Evolutionary conservation across 208 protist genomes (phyloP).

Genomic region (Acanthamoeba healyi): DNA sequence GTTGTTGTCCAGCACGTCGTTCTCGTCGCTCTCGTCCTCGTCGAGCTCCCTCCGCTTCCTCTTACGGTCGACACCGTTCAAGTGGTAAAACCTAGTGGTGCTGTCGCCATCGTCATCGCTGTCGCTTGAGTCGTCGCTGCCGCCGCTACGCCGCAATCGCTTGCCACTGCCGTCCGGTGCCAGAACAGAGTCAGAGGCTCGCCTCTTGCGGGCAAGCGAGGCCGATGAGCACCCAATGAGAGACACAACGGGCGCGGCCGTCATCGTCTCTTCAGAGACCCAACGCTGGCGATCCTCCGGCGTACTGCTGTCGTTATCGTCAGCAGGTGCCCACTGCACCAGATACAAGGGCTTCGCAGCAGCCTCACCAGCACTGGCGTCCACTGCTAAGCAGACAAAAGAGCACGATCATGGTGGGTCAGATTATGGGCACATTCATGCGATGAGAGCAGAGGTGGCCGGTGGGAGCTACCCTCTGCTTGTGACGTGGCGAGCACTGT

Average conservation of each 20-base stretch:
- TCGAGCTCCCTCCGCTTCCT: background rate
- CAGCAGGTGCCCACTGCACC: slow-evolving; percentile 3
- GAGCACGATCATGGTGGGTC: too few relatives aligned
- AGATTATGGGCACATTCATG: too few relatives aligned
- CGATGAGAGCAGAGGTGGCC: too few relatives aligned
- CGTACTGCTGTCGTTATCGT: background rate
- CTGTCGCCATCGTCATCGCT: background rate
- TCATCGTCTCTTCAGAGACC: slow-evolving; percentile 13
- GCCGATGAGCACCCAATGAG: background rate
- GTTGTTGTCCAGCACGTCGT: too few relatives aligned
- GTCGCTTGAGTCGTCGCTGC: slow-evolving; percentile 15
- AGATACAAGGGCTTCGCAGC: background rate
- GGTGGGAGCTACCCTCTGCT: background rate
- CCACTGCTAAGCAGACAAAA: too few relatives aligned
- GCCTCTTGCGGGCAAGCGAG: background rate
- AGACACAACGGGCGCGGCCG: background rate
- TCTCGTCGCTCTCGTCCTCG: slow-evolving; percentile 4
- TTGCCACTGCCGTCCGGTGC: background rate
- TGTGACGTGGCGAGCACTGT: background rate
- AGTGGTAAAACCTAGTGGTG: background rate
- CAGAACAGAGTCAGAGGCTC: background rate
- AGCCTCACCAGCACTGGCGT: too few relatives aligned
- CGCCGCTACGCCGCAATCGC: background rate
- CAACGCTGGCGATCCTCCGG: slow-evolving; percentile 18
- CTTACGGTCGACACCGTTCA: background rate